These are phyloP conservation scores for Monilinia laxa DNA, from an alignment of 2,329 filamentous ascomycete genomes.

Conservation along the genomic window DNA sequence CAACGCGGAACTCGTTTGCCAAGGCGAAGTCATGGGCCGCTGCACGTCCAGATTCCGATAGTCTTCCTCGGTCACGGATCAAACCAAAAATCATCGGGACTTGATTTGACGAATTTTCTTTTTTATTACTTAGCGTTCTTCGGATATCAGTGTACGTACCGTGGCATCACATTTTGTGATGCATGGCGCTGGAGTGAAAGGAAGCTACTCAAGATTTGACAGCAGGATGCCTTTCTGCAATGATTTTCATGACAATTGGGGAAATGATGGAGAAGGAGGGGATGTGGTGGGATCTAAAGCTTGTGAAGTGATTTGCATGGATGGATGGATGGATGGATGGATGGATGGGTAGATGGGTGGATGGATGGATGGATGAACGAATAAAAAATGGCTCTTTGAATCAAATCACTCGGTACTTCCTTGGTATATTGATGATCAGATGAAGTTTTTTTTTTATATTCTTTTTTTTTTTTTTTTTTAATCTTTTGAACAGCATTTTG, in stretches of 20 bases:
- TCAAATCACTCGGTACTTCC: neutral
- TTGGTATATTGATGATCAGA: slow-evolving; percentile 11
- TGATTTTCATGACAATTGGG: slow-evolving; percentile 13
- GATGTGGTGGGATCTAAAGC: neutral
- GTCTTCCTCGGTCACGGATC: slow-evolving; percentile 20
- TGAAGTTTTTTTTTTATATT: neutral
- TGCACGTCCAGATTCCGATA: slow-evolving; percentile 85
- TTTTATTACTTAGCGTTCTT: slow-evolving; percentile 23
- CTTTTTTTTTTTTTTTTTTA: neutral
- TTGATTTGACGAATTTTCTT: slow-evolving; percentile 34
- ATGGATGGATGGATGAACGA: neutral
- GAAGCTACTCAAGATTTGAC: slow-evolving; percentile 8
- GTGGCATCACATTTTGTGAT: slow-evolving; percentile 20
- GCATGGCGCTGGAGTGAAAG: slow-evolving; percentile 17
- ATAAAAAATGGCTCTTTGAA: slow-evolving; percentile 9
- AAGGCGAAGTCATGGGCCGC: slow-evolving; percentile 97
- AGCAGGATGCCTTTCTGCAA: slow-evolving; percentile 7
- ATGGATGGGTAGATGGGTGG: neutral
- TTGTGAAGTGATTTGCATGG: neutral
- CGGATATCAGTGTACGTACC: slow-evolving; percentile 21
- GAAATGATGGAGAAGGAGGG: neutral
- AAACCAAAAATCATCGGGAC: slow-evolving; percentile 26
- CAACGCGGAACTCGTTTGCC: slow-evolving; percentile 97
- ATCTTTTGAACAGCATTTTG: neutral
- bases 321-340: neutral